These are phyloP conservation scores for Lactarius akahatsu DNA, from an alignment of 768 basidiomycete genomes.

Conservation along the genomic window DNA sequence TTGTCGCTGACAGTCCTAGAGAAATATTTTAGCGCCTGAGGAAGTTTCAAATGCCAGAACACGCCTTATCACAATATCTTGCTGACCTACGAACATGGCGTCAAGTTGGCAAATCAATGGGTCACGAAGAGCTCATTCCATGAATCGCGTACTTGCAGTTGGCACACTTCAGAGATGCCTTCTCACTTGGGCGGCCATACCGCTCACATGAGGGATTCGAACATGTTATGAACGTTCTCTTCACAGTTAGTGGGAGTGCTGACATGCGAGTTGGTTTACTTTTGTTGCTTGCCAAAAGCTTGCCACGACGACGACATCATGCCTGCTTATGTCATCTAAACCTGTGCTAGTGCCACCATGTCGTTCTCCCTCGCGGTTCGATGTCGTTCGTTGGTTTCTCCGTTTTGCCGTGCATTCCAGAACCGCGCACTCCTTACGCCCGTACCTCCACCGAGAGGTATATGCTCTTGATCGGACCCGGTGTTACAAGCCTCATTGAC, in stretches of 20 bases:
- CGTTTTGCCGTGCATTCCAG: constrained; percentile 19
- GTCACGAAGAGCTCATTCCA: neutral
- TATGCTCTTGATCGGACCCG: neutral
- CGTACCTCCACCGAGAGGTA: constrained; percentile 15
- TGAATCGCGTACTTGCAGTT: constrained; percentile 26
- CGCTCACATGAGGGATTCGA: constrained; percentile 24
- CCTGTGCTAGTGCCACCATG: constrained; percentile 6
- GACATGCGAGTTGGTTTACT: constrained; percentile 17
- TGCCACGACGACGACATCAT: no score
- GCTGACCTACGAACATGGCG: constrained; percentile 21
- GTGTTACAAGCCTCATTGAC: neutral
- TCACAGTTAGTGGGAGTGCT: constrained; percentile 25
- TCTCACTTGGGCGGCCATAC: constrained; percentile 11
- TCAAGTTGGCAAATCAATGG: neutral
- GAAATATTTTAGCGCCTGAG: neutral
- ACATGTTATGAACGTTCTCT: constrained; percentile 27
- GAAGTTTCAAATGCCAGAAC: neutral
- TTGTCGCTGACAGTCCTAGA: constrained; percentile 27
- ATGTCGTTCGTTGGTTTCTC: constrained; percentile 10
- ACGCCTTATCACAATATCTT: constrained; percentile 28
- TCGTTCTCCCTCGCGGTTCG: constrained; percentile 12
- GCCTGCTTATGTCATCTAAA: constrained; percentile 16
- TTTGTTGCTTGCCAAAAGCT: neutral
- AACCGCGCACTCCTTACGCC: constrained; percentile 1
- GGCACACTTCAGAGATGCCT: constrained; percentile 29